Evolutionary conservation across 768 basidiomycete genomes (phyloP).

Genomic region (Coprinopsis marcescibilis): DNA sequence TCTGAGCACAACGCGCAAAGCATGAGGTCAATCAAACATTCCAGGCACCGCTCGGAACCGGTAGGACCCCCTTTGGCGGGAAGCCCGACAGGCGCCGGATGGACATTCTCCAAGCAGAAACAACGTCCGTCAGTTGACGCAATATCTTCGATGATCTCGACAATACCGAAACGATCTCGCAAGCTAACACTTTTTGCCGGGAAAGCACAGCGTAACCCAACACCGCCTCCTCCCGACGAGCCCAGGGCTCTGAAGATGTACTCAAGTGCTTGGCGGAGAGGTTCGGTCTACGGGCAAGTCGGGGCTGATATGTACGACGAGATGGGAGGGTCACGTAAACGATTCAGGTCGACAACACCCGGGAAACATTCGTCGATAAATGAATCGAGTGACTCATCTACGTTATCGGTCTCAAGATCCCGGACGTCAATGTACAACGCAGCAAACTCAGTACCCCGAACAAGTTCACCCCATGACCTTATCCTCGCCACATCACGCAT

Average conservation of each 20-base stretch:
- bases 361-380: slow-evolving; percentile 36
- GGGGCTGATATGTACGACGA: slow-evolving; percentile 3
- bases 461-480: slow-evolving; percentile 55
- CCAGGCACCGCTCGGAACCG: slow-evolving; percentile 18
- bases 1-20: slow-evolving; percentile 9
- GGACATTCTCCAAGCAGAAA: slow-evolving; percentile 5
- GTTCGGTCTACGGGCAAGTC: slow-evolving; percentile 15
- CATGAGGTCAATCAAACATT: slow-evolving; percentile 13
- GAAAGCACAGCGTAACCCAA: slow-evolving; percentile 4
- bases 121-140: slow-evolving; percentile 21
- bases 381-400: slow-evolving; percentile 41
- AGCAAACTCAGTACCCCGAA: slow-evolving; percentile 4
- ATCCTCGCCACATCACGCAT: slow-evolving; percentile 49
- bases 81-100: neutral
- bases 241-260: slow-evolving; percentile 25
- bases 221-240: slow-evolving; percentile 28
- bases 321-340: neutral
- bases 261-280: slow-evolving; percentile 22
- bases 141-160: slow-evolving; percentile 19
- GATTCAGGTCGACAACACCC: slow-evolving; percentile 22
- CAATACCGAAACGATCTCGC: slow-evolving; percentile 18
- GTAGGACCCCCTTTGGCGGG: slow-evolving; percentile 8
- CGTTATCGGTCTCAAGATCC: slow-evolving; percentile 15
- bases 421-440: slow-evolving; percentile 6
- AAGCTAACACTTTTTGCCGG: slow-evolving; percentile 24